phyloP scores from a whole-genome alignment of 1,284 basidiomycete genomes.

The Uromyces viciae-fabae region DNA sequence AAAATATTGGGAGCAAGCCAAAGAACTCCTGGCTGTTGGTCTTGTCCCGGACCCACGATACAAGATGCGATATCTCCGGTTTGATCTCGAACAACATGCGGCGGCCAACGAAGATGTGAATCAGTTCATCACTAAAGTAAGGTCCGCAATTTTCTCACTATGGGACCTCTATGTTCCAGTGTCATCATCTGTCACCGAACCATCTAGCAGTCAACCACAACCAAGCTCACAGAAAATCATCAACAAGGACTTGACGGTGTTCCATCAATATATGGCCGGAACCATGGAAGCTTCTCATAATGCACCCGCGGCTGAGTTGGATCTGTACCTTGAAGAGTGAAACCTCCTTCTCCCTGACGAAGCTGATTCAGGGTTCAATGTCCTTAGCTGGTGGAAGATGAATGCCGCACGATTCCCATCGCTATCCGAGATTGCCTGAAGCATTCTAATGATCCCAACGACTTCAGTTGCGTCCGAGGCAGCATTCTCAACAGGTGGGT shows the following conservation, averaged over 20 bases:
- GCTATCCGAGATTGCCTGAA: background rate
- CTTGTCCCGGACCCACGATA: background rate
- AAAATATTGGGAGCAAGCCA: background rate
- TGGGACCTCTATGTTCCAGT: background rate
- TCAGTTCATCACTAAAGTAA: background rate
- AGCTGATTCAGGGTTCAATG: background rate
- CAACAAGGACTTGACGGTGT: background rate
- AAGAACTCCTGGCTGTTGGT: background rate
- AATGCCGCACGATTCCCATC: background rate
- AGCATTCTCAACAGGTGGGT: background rate
- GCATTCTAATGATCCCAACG: background rate
- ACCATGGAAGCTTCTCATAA: background rate
- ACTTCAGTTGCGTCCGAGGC: background rate
- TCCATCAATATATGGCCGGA: conserved; percentile 1
- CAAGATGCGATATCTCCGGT: conserved; percentile 1
- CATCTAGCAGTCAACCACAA: background rate
- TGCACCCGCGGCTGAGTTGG: background rate
- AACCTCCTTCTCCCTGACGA: too few relatives aligned
- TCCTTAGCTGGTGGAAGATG: background rate
- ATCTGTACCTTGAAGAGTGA: conserved; percentile 12
- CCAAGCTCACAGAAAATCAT: background rate
- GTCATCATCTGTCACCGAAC: background rate
- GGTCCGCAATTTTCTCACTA: background rate
- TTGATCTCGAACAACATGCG: background rate
- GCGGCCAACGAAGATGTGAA: background rate